Conservation (phyloP, 192 early-diverging fungal genomes). For the Cetraspora pellucida region DNA sequence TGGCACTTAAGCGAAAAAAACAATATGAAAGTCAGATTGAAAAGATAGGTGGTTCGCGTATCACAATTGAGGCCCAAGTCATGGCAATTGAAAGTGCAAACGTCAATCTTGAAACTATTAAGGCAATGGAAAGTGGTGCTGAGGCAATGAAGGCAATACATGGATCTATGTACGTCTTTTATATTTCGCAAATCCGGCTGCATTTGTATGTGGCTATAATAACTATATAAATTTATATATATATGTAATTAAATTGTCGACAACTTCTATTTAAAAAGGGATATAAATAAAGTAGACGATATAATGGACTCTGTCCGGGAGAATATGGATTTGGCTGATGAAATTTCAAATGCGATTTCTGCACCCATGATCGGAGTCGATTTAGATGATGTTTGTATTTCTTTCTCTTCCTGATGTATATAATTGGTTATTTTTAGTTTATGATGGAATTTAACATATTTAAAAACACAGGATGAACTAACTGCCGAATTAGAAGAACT, state of each 20-base stretch:
- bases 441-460: not conserved
- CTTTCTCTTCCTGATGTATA: not conserved
- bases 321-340: constrained; percentile 96
- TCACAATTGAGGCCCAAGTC: constrained; percentile 93
- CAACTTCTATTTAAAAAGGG: constrained; percentile 49
- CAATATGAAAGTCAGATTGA: constrained; percentile 82
- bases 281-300: constrained; percentile 92
- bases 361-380: constrained; percentile 89
- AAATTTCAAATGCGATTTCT: constrained; percentile 91
- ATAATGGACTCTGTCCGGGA: constrained; percentile 98
- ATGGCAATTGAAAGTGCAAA: constrained; percentile 97
- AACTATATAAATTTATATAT: too few relatives aligned
- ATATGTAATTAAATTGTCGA: not conserved
- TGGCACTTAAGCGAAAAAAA: constrained; percentile 95
- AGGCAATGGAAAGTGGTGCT: constrained; percentile 90
- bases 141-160: constrained; percentile 95
- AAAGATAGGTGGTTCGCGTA: constrained; percentile 82
- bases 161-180: constrained; percentile 68
- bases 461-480: constrained; percentile 70
- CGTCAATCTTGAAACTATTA: constrained; percentile 93
- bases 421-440: not conserved
- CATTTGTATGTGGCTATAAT: too few relatives aligned
- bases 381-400: constrained; percentile 71
- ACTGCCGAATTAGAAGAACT: constrained; percentile 86
- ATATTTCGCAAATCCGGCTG: not conserved